Base-by-base conservation (phyloP, 1,284 basidiomycete species). In the Ceratobasidium sp. region DNA sequence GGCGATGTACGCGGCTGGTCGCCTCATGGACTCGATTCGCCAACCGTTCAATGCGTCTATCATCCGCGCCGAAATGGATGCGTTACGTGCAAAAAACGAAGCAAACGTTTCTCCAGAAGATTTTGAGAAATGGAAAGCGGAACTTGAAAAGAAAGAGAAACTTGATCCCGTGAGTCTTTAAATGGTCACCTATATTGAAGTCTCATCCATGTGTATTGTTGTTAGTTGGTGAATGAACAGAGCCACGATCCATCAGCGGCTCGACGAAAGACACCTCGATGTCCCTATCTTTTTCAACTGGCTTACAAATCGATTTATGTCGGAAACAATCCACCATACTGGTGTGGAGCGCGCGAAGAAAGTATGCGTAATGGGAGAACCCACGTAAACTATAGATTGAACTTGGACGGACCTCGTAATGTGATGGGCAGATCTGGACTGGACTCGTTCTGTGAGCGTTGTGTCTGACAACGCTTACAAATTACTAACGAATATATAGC, bases 21-120 rank as follows among this genome's bases (percentile, higher is more conserved):
- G 71, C 12, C 71, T 74, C 17, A 59, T 74, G 28, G 61, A 64
- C 46, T 64, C 57, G 3, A 74, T 64, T 64, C 71, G 59, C 26
- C 57, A 74, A 59, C 71, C 57, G 15, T 74, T 74, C 71, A 74
- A 74, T 28, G 71, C 71, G 28, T 74, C 71, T 3, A 38, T 74
- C 15, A 74, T 74, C 23, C 71, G 71, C 15, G 71, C 71, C 17
- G 71, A 74, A 48, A 74, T 74, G 71, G 61, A 74, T 42, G 28
- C 57, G 33, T 52, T 74, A 48, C 44, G 71, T 17, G n/a, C 42
- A 3, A 26, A 61, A 40, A 54, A 64, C 44, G 61, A 74, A 42
- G 17, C 50, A 12, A 12, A 20, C 9, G 23, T 74, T 40, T 23
- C 48, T 1, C n/a, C n/a, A 12, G 71, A 74, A 38, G 61, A 64